Evolutionary conservation across 768 basidiomycete genomes (phyloP), one percentile per base, ranked within the genome.

Genomic region (Neoboletus subvelutipes): DNA sequence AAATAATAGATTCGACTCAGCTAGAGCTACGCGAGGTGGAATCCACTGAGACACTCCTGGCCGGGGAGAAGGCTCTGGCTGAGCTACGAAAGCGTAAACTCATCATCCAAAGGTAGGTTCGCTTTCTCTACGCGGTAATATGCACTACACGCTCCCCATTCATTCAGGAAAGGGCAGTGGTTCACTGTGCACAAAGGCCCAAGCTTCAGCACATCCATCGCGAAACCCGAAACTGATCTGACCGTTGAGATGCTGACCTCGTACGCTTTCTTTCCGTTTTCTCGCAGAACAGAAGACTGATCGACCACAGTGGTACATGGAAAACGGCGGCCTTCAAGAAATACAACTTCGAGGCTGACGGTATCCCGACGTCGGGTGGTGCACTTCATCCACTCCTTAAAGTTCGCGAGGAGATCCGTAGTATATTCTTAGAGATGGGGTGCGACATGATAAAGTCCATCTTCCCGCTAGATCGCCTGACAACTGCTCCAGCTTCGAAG

Each of bases 371-470:
- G 4, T 83, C 83, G 39, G 94, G 94, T 31, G 97, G 97, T 40
- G 94, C 95, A 15, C 78, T 98, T 31, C 97, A 98, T 73, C 97
- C 97, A 17, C 80, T 99, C 34, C 83, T 99, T 56, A 98, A 98
- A 78, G 97, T 99, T 26, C 82, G 97, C 54, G 97, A 98, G 75
- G 97, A 99, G 73, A 92, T 99, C 68, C 83, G 95, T 51, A 90
- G 90, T 71, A 98, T 98, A 67, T 99, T 99, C 81, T 81, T 99
- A 64, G 97, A 99, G 73, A 98, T 98, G 95, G 97, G 97, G 96
- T 98, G 60, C 51, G 84, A 73, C 7, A 40, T 45, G 10, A 31
- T 50, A 31, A 31, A 6, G 7, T 52, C 29, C 31, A 10, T 24
- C 24, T 34, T 43, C 22, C 26, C 13, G 8, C 18, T 28, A 26